phyloP scores from a whole-genome alignment of 1,284 basidiomycete genomes.

The Apiotrichum gamsii region DNA sequence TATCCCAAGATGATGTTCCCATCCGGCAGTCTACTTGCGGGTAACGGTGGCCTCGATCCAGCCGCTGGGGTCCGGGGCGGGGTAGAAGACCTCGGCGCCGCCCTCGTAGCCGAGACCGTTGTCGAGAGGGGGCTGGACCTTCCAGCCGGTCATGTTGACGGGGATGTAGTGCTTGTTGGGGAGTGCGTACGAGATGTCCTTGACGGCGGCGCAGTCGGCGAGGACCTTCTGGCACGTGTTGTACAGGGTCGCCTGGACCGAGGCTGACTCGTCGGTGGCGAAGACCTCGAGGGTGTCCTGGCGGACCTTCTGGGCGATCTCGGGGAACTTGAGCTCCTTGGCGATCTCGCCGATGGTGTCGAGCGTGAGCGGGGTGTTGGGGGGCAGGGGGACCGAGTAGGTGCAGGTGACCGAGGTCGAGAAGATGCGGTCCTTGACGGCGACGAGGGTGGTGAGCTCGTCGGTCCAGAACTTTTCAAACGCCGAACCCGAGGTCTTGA shows the following conservation, averaged over 20 bases:
- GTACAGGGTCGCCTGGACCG: constrained; percentile 89
- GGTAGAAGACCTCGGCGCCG: constrained; percentile 73
- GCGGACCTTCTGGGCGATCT: constrained; percentile 55
- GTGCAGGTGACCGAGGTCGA: constrained; percentile 71
- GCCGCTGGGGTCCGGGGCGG: constrained; percentile 62
- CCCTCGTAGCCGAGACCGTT: constrained; percentile 55
- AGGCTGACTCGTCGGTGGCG: constrained; percentile 79
- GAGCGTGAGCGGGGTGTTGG: constrained; percentile 51
- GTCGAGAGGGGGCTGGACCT: too few relatives aligned
- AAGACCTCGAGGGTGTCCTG: constrained; percentile 72
- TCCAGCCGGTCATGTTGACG: constrained; percentile 42
- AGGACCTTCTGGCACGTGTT: constrained; percentile 77
- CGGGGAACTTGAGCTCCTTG: constrained; percentile 57
- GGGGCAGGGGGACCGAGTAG: constrained; percentile 57
- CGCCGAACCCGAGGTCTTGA: constrained; percentile 82
- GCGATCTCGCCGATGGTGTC: constrained; percentile 51
- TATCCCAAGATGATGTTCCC: too few relatives aligned
- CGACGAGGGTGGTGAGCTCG: constrained; percentile 77
- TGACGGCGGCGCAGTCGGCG: constrained; percentile 58
- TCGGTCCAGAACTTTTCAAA: constrained; percentile 79
- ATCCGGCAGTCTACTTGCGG: constrained; percentile 43
- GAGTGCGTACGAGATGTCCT: constrained; percentile 64
- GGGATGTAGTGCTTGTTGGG: constrained; percentile 90
- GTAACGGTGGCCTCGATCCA: constrained; percentile 50
- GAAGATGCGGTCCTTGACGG: constrained; percentile 67